phyloP scores from a whole-genome alignment of 495 filamentous ascomycete genomes.

The Hypoxylon fuscum region DNA sequence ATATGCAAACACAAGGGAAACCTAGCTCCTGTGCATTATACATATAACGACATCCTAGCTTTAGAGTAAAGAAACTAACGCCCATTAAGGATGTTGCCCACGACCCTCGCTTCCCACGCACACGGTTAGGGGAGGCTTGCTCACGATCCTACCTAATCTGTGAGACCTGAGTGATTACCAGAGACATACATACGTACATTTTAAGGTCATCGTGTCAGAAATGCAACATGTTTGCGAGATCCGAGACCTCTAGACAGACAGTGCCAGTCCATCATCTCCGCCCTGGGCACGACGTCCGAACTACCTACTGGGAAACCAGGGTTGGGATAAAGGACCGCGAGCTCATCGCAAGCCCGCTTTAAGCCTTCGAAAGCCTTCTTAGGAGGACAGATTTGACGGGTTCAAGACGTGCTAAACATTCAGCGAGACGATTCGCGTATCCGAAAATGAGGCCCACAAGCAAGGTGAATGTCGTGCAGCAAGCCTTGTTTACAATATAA shows the following conservation, averaged over 20 bases:
- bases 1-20: conserved; percentile 6
- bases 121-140: conserved; percentile 23
- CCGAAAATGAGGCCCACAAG: conserved; percentile 25
- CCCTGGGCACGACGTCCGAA: conserved; percentile 26
- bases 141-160: conserved; percentile 41
- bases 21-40: conserved; percentile 15
- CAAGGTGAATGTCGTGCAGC: conserved; percentile 32
- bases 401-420: conserved; percentile 13
- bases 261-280: conserved; percentile 6
- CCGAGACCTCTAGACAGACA: conserved; percentile 25
- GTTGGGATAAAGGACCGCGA: conserved; percentile 10
- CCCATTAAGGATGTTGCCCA: conserved; percentile 22
- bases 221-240: conserved; percentile 38
- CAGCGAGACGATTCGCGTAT: conserved; percentile 28
- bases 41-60: conserved; percentile 24
- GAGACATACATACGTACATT: conserved; percentile 41
- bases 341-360: conserved; percentile 25
- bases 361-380: conserved; percentile 27
- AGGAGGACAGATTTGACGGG: conserved; percentile 9
- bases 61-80: conserved; percentile 19
- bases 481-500: conserved; percentile 34
- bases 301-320: conserved; percentile 21
- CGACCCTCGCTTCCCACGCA: conserved; percentile 23
- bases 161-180: conserved; percentile 25
- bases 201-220: conserved; percentile 31